These are phyloP conservation scores for Dalbergia cultrata DNA, from an alignment of 306 rosid genomes.

Conservation along the genomic window DNA sequence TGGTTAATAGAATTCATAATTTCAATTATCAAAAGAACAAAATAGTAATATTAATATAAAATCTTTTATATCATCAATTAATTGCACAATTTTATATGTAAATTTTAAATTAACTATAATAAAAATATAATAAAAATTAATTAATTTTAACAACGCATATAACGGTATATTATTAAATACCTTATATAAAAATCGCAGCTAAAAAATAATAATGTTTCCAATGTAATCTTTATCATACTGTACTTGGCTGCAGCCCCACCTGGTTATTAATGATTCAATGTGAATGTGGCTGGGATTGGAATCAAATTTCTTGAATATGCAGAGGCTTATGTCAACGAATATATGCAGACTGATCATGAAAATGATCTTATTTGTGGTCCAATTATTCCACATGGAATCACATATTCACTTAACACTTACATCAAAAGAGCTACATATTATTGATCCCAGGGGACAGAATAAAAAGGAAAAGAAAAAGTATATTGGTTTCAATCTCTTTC, in stretches of 20 bases:
- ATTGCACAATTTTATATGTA: no score
- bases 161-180: no score
- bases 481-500: neutral
- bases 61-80: neutral
- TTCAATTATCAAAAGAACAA: neutral
- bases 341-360: neutral
- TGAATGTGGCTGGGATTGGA: slow-evolving; percentile 34
- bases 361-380: slow-evolving; percentile 4
- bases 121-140: no score
- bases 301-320: slow-evolving; percentile 32
- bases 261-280: neutral
- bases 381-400: slow-evolving; percentile 24
- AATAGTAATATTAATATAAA: no score
- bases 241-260: slow-evolving; percentile 37
- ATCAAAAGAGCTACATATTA: neutral
- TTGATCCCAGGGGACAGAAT: neutral
- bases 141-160: no score
- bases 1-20: neutral
- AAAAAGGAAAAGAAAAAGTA: neutral
- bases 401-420: neutral
- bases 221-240: slow-evolving; percentile 9
- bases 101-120: no score
- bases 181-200: neutral
- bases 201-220: neutral
- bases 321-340: slow-evolving; percentile 32